Conservation (phyloP, 495 filamentous ascomycete genomes). For the Trichoderma virens region DNA sequence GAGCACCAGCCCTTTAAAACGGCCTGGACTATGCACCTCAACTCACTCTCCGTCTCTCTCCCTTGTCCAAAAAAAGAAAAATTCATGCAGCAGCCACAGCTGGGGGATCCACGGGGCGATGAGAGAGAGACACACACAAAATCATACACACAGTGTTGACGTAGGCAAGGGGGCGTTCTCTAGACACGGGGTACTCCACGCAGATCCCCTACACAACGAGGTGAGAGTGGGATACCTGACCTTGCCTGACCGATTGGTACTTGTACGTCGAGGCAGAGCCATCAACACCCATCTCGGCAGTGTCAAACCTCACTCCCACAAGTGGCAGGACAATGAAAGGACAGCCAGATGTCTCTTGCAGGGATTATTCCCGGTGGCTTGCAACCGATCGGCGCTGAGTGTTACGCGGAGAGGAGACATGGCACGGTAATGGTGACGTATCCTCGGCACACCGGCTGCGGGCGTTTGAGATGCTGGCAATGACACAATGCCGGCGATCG, state of each 20-base stretch:
- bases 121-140: background rate
- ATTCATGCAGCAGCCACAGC: conserved; percentile 6
- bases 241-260: no score
- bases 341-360: background rate
- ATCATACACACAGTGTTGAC: conserved; percentile 2
- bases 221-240: no score
- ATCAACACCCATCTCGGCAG: no score
- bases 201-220: no score
- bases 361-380: conserved; percentile 9
- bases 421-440: conserved; percentile 6
- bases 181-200: no score
- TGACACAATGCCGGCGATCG: background rate
- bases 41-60: background rate
- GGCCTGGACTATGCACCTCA: background rate
- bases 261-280: no score
- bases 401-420: conserved; percentile 6
- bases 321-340: no score
- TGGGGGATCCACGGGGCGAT: conserved; percentile 1
- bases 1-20: background rate
- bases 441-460: conserved; percentile 2
- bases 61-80: conserved; percentile 2
- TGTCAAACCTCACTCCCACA: no score
- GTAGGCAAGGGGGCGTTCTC: background rate
- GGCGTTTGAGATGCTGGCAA: background rate
- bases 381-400: conserved; percentile 3